Evolutionary conservation across 306 rosid species (phyloP).

Genomic region (Fragaria vesca): DNA sequence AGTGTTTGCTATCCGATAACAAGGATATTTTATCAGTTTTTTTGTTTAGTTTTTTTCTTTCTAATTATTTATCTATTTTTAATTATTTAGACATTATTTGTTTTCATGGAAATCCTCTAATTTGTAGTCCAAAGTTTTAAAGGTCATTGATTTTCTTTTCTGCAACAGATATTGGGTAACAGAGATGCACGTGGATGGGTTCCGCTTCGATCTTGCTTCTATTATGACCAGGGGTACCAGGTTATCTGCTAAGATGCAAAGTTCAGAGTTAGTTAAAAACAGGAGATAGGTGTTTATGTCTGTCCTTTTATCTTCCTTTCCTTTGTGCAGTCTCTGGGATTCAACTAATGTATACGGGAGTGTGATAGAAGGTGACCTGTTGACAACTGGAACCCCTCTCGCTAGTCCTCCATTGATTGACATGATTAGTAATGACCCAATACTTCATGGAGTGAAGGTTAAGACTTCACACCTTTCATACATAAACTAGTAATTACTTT

Average conservation of each 20-base stretch:
- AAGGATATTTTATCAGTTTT: background rate
- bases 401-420: constrained; percentile 82
- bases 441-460: constrained; percentile 89
- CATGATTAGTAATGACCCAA: constrained; percentile 87
- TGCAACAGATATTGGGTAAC: constrained; percentile 85
- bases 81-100: constrained; percentile 5
- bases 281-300: constrained; percentile 20
- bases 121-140: constrained; percentile 25
- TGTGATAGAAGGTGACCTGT: constrained; percentile 58
- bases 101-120: constrained; percentile 17
- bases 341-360: constrained; percentile 71
- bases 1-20: background rate
- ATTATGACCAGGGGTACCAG: constrained; percentile 95
- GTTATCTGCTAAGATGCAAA: constrained; percentile 40
- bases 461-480: constrained; percentile 28
- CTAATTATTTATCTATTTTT: background rate
- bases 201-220: constrained; percentile 99
- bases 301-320: constrained; percentile 32
- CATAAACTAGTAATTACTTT: background rate
- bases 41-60: background rate
- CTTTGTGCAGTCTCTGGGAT: constrained; percentile 72
- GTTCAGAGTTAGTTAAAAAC: constrained; percentile 18
- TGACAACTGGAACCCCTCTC: constrained; percentile 86
- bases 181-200: constrained; percentile 97
- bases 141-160: constrained; percentile 25